phyloP scores from a whole-genome alignment of 75 land plant genomes.

The Chamaecyparis obtusa region DNA sequence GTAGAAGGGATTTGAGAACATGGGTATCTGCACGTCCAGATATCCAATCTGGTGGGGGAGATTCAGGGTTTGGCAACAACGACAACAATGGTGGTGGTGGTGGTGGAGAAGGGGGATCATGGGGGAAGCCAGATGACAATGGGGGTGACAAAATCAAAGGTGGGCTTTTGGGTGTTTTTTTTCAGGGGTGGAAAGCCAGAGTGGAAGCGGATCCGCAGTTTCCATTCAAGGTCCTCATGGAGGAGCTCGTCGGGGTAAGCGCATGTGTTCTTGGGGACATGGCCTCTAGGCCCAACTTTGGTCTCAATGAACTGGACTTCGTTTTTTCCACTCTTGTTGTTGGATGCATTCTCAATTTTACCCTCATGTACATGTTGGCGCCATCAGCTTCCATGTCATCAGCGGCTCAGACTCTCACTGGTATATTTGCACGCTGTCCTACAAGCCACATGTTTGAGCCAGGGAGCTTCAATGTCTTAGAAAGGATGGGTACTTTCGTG shows the following conservation, averaged over 20 bases:
- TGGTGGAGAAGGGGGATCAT: conserved; percentile 20
- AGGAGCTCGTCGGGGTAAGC: conserved; percentile 78
- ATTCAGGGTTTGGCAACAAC: background rate
- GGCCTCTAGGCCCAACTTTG: conserved; percentile 92
- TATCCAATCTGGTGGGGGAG: conserved; percentile 6
- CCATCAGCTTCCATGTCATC: conserved; percentile 42
- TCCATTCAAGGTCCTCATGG: conserved; percentile 93
- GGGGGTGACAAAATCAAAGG: conserved; percentile 12
- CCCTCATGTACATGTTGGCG: conserved; percentile 87
- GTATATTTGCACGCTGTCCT: conserved; percentile 69
- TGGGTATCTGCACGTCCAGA: background rate
- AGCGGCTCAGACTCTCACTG: conserved; percentile 39
- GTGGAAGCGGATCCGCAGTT: conserved; percentile 91
- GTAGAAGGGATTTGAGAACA: background rate
- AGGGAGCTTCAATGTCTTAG: conserved; percentile 43
- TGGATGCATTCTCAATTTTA: conserved; percentile 82
- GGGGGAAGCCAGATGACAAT: conserved; percentile 18
- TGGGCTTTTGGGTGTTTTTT: conserved; percentile 45
- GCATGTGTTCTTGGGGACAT: conserved; percentile 91
- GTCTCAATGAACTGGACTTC: conserved; percentile 91
- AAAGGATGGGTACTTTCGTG: conserved; percentile 75
- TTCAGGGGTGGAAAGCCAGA: conserved; percentile 81
- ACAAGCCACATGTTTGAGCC: conserved; percentile 90
- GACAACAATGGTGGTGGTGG: conserved; percentile 17
- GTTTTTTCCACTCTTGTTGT: conserved; percentile 95